Evolutionary conservation across 2,329 filamentous ascomycete species (phyloP).

Genomic region (Sporothrix mexicana): DNA sequence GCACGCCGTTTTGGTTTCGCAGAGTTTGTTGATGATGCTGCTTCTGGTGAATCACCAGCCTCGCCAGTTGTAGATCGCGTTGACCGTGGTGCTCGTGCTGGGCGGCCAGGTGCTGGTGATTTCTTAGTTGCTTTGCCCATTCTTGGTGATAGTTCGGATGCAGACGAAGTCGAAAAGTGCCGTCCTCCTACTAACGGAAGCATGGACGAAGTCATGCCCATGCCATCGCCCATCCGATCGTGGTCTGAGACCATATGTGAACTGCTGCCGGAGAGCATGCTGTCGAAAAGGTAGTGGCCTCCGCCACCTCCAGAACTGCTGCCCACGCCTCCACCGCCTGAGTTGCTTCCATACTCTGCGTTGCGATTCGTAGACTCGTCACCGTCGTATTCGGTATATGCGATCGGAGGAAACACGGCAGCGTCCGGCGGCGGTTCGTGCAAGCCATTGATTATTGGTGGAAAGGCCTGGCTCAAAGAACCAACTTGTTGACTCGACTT

Average conservation of each 20-base stretch:
- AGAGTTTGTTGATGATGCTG: constrained; percentile 33
- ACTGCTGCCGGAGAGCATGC: constrained; percentile 35
- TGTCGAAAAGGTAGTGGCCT: constrained; percentile 28
- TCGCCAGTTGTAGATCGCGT: constrained; percentile 25
- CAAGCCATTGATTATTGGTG: constrained; percentile 69
- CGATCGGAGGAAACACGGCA: constrained; percentile 68
- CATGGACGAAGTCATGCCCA: background rate
- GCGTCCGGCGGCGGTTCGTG: constrained; percentile 66
- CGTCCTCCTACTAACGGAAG: constrained; percentile 4
- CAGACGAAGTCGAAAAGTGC: constrained; percentile 20
- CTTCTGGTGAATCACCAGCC: constrained; percentile 25
- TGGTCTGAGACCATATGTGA: constrained; percentile 36
- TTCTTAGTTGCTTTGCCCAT: constrained; percentile 38
- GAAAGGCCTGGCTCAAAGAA: constrained; percentile 51
- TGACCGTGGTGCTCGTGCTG: constrained; percentile 32
- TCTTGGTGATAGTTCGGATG: constrained; percentile 10
- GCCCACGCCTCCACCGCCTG: background rate
- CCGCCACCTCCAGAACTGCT: constrained; percentile 8
- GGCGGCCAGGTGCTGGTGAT: constrained; percentile 20
- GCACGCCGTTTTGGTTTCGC: constrained; percentile 58
- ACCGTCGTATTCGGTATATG: constrained; percentile 60
- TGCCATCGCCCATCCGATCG: constrained; percentile 38
- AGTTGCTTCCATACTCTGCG: constrained; percentile 49
- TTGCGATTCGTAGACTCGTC: constrained; percentile 52
- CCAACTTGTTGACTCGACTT: constrained; percentile 60